Conservation (phyloP, 495 filamentous ascomycete species). For the Trichocladium antarcticum region DNA sequence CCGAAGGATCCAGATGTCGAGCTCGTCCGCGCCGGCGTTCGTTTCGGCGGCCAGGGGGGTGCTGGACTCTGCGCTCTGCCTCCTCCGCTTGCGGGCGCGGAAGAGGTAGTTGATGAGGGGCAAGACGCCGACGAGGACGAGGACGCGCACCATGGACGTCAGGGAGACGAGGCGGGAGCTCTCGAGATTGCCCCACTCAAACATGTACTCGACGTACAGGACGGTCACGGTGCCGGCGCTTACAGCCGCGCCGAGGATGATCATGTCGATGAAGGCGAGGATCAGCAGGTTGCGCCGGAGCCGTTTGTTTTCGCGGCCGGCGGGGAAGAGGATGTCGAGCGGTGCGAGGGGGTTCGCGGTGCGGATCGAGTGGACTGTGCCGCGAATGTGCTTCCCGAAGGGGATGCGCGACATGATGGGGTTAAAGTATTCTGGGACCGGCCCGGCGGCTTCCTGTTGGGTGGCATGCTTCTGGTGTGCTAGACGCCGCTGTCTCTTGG, state of each 20-base stretch:
- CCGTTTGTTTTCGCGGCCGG: constrained; percentile 41
- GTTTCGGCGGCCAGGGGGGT: constrained; percentile 26
- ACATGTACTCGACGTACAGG: constrained; percentile 66
- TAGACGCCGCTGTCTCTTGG: constrained; percentile 49
- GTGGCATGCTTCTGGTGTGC: constrained; percentile 55
- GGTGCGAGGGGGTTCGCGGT: constrained; percentile 56
- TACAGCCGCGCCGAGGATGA: constrained; percentile 70
- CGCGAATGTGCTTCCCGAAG: constrained; percentile 12
- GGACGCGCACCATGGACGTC: constrained; percentile 61
- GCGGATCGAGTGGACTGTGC: constrained; percentile 14
- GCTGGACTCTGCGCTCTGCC: constrained; percentile 22
- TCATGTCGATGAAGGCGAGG: constrained; percentile 67
- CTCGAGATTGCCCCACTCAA: constrained; percentile 71
- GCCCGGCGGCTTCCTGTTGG: constrained; percentile 15
- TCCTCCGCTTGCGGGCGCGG: constrained; percentile 34
- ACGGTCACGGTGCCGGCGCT: constrained; percentile 66
- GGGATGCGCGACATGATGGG: constrained; percentile 5
- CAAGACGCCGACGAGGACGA: constrained; percentile 60
- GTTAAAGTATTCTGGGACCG: constrained; percentile 4
- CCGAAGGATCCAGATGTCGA: constrained; percentile 72
- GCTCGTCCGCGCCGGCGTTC: constrained; percentile 58
- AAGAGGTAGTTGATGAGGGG: constrained; percentile 61
- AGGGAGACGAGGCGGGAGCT: constrained; percentile 66
- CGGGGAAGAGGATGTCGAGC: constrained; percentile 65
- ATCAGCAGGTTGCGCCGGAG: constrained; percentile 70